phyloP scores from a whole-genome alignment of 176 grass and related monocot genomes.

The Carex pumila region DNA sequence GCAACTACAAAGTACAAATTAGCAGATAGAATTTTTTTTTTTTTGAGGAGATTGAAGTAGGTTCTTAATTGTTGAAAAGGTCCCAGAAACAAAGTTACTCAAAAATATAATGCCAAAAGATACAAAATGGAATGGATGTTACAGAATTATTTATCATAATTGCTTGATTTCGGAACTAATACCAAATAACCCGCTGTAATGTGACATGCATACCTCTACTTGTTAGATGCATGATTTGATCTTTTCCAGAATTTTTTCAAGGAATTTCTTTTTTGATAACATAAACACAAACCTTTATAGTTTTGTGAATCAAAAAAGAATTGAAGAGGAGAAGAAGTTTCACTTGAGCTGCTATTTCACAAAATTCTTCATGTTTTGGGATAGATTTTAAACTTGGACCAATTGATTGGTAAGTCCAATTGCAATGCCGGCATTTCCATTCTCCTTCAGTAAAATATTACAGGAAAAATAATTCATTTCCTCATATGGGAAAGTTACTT shows the following conservation, averaged over 20 bases:
- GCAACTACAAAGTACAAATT: slow-evolving; percentile 17
- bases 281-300: slow-evolving; percentile 49
- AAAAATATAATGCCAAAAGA: not conserved
- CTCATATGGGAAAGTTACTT: not conserved
- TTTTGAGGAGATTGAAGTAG: not conserved
- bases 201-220: not conserved
- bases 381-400: slow-evolving; percentile 38
- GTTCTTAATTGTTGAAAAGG: not conserved
- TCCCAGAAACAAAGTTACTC: not conserved
- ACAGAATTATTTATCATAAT: not conserved
- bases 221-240: not conserved
- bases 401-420: slow-evolving; percentile 51
- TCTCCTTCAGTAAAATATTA: slow-evolving; percentile 62
- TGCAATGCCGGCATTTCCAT: slow-evolving; percentile 71
- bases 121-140: not conserved
- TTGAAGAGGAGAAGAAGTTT: slow-evolving; percentile 38
- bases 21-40: not conserved
- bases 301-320: slow-evolving; percentile 31
- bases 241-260: not conserved
- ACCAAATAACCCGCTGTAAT: not conserved
- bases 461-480: slow-evolving; percentile 12
- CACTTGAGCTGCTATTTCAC: slow-evolving; percentile 25
- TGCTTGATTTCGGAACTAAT: not conserved
- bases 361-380: slow-evolving; percentile 41
- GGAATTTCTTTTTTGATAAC: not conserved